These are phyloP conservation scores for Monosporascus ibericus DNA, from an alignment of 2,329 filamentous ascomycete genomes.

Conservation along the genomic window DNA sequence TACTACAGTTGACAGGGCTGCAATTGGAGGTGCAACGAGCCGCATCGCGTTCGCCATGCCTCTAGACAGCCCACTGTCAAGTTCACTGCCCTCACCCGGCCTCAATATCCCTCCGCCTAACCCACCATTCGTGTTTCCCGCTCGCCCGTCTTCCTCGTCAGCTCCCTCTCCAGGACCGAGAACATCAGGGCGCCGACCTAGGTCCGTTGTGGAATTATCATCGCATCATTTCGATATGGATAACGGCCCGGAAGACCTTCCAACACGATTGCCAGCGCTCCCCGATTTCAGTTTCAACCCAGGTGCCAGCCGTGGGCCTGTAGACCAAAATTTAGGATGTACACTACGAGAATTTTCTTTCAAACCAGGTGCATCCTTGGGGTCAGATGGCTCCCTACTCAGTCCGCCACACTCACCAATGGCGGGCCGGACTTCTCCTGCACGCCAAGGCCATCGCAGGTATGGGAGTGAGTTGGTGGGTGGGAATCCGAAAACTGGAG, in stretches of 20 bases:
- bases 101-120: constrained; percentile 47
- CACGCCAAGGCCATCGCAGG: constrained; percentile 69
- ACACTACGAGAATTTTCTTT: constrained; percentile 50
- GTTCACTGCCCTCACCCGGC: constrained; percentile 28
- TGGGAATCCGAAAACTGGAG: constrained; percentile 56
- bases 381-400: constrained; percentile 30
- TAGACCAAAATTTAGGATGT: constrained; percentile 26
- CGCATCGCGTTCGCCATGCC: constrained; percentile 22
- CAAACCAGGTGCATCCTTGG: constrained; percentile 39
- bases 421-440: constrained; percentile 34
- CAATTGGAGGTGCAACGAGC: constrained; percentile 14
- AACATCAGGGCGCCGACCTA: constrained; percentile 43
- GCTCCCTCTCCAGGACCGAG: constrained; percentile 43
- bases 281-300: constrained; percentile 29
- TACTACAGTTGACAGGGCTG: constrained; percentile 24
- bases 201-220: constrained; percentile 42
- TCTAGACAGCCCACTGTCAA: constrained; percentile 22
- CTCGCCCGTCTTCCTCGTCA: constrained; percentile 39
- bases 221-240: constrained; percentile 10
- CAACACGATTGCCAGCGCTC: constrained; percentile 19
- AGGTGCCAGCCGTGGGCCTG: constrained; percentile 23
- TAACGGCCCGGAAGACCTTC: constrained; percentile 7
- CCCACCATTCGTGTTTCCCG: constrained; percentile 60
- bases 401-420: constrained; percentile 47
- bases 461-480: constrained; percentile 85